Evolutionary conservation across 306 rosid species (phyloP).

Genomic region (Begonia masoniana): DNA sequence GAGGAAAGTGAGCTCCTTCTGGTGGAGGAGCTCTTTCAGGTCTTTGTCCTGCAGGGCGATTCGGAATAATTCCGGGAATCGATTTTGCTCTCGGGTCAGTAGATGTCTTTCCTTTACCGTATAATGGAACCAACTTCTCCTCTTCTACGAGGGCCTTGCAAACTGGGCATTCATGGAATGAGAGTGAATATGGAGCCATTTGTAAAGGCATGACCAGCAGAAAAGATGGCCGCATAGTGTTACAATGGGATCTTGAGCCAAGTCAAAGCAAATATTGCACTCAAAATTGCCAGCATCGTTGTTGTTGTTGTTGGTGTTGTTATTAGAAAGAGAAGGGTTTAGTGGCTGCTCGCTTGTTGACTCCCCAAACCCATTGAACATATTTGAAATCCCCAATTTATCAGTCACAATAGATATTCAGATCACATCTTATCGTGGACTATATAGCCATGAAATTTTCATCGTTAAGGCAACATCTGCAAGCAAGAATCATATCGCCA

Average conservation of each 20-base stretch:
- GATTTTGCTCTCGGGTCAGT: constrained; percentile 75
- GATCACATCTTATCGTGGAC: constrained; percentile 1
- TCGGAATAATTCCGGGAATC: constrained; percentile 55
- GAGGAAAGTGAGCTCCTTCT: constrained; percentile 49
- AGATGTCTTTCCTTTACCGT: constrained; percentile 79
- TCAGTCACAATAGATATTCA: too few species aligned
- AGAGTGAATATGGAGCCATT: constrained; percentile 75
- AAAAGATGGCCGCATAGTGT: constrained; percentile 86
- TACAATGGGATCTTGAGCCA: constrained; percentile 83
- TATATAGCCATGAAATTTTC: too few species aligned
- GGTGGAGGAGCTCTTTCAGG: constrained; percentile 79
- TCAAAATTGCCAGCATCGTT: constrained; percentile 59
- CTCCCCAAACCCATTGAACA: too few species aligned
- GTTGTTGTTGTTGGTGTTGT: constrained; percentile 26
- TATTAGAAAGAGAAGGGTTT: constrained; percentile 27
- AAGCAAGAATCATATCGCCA: too few species aligned
- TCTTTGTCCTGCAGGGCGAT: constrained; percentile 73
- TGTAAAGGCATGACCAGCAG: constrained; percentile 91
- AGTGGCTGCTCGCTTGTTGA: too few species aligned
- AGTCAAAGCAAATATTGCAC: constrained; percentile 83
- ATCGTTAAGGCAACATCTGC: too few species aligned
- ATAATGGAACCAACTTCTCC: constrained; percentile 71
- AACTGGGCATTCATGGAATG: constrained; percentile 70
- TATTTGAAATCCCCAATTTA: too few species aligned
- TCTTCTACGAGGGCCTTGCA: constrained; percentile 81